phyloP scores from a whole-genome alignment of 306 rosid species.

The Sindora glabra region DNA sequence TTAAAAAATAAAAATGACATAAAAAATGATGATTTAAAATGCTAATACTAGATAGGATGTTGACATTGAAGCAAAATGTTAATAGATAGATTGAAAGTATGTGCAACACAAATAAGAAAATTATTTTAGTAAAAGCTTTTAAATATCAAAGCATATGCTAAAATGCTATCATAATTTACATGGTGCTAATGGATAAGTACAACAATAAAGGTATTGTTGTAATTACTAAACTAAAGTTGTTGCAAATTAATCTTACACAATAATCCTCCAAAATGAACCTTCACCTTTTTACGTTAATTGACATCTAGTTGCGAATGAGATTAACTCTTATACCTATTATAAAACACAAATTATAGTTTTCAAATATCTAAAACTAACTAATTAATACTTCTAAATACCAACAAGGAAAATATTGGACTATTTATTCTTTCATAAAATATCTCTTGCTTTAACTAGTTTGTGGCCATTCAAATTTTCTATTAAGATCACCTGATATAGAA shows the following conservation, averaged over 20 bases:
- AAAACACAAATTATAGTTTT: constrained; percentile 24
- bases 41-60: background rate
- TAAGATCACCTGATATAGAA: constrained; percentile 66
- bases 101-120: constrained; percentile 4
- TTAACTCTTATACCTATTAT: constrained; percentile 94
- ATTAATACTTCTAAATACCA: constrained; percentile 1
- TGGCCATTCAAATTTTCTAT: constrained; percentile 94
- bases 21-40: background rate
- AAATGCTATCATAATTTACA: too few species aligned
- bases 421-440: constrained; percentile 94
- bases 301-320: constrained; percentile 96
- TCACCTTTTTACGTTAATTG: constrained; percentile 98
- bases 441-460: constrained; percentile 79
- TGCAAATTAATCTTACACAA: background rate
- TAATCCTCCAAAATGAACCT: constrained; percentile 39
- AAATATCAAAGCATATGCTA: background rate
- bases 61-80: background rate
- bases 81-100: background rate
- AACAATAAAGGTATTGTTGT: background rate
- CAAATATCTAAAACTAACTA: constrained; percentile 9
- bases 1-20: constrained; percentile 13
- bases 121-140: background rate
- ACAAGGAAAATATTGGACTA: constrained; percentile 39
- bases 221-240: too few species aligned
- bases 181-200: background rate